phyloP scores from a whole-genome alignment of 169 alveolate genomes.

The Fabrea salina region DNA sequence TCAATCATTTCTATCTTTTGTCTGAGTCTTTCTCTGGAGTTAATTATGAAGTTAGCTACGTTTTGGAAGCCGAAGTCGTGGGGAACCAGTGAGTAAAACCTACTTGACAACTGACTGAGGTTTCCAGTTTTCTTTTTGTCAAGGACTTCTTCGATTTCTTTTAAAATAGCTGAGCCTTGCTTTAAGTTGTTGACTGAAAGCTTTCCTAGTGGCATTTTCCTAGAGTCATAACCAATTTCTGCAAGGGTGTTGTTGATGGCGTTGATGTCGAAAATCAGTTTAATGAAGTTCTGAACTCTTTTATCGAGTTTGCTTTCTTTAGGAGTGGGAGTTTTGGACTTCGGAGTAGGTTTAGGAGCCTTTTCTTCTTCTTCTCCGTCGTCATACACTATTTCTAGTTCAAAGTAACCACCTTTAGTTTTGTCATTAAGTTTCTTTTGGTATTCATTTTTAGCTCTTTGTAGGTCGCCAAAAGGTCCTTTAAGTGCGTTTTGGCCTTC shows the following conservation, averaged over 20 bases:
- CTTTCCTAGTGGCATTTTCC: conserved; percentile 82
- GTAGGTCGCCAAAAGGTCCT: conserved; percentile 41
- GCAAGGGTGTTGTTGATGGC: conserved; percentile 67
- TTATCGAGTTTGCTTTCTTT: conserved; percentile 36
- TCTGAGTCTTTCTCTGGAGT: conserved; percentile 57
- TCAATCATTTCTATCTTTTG: conserved; percentile 70
- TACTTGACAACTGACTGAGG: conserved; percentile 46
- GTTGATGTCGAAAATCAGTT: conserved; percentile 73
- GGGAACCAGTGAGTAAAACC: conserved; percentile 77
- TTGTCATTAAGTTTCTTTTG: conserved; percentile 55
- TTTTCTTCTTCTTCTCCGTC: conserved; percentile 35
- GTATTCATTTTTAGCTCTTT: conserved; percentile 48
- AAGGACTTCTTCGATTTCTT: conserved; percentile 64
- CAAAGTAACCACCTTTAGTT: conserved; percentile 71
- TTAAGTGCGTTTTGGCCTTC: conserved; percentile 56
- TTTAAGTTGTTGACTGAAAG: conserved; percentile 61
- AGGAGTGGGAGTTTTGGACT: conserved; percentile 16
- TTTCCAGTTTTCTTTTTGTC: conserved; percentile 44
- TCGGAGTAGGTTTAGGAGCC: conserved; percentile 35
- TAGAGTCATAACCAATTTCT: conserved; percentile 82
- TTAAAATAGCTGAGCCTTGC: conserved; percentile 67
- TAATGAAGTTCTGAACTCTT: conserved; percentile 34
- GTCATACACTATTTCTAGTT: conserved; percentile 60
- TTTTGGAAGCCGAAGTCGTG: conserved; percentile 77
- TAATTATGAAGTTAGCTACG: conserved; percentile 61